Evolutionary conservation across 805 yeast species (phyloP).

Genomic region (Candida qinlingensis): DNA sequence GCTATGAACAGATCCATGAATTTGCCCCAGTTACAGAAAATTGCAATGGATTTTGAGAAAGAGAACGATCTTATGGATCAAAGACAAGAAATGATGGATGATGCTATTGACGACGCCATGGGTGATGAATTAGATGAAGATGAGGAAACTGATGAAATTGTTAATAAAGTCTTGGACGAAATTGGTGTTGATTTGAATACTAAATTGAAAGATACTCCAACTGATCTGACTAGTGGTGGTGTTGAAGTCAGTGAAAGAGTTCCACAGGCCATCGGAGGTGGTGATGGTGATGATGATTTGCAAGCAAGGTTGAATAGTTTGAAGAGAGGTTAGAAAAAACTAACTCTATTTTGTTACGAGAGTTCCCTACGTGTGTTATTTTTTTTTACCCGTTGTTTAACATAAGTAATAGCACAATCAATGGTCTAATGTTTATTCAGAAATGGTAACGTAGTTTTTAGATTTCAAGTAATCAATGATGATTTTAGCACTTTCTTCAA

Average conservation of each 20-base stretch:
- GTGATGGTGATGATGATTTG: conserved; percentile 66
- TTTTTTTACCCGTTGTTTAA: neutral
- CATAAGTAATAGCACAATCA: neutral
- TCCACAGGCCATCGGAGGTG: conserved; percentile 45
- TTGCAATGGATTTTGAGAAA: conserved; percentile 91
- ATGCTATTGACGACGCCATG: conserved; percentile 95
- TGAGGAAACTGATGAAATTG: conserved; percentile 87
- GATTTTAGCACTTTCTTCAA: conserved; percentile 76
- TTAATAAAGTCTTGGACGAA: conserved; percentile 88
- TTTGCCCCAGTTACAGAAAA: conserved; percentile 78
- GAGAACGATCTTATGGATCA: conserved; percentile 98
- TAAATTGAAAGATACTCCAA: conserved; percentile 42
- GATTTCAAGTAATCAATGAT: conserved; percentile 63
- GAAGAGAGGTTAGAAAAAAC: conserved; percentile 39
- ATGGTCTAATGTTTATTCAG: conserved; percentile 1
- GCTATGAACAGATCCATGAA: conserved; percentile 91
- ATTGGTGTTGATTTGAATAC: conserved; percentile 80
- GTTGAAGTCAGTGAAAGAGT: conserved; percentile 32
- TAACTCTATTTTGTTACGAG: neutral
- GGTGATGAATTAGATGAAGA: conserved; percentile 85
- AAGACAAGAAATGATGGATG: conserved; percentile 98
- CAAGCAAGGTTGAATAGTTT: conserved; percentile 85
- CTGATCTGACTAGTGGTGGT: conserved; percentile 18
- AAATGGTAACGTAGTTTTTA: conserved; percentile 31
- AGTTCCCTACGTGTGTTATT: neutral